Percentiles rank a stretch among this genome's conserved stretches.
Evolutionary conservation across 345 rosid species (phyloP).

Genomic region (Melaleuca quinquenervia): DNA sequence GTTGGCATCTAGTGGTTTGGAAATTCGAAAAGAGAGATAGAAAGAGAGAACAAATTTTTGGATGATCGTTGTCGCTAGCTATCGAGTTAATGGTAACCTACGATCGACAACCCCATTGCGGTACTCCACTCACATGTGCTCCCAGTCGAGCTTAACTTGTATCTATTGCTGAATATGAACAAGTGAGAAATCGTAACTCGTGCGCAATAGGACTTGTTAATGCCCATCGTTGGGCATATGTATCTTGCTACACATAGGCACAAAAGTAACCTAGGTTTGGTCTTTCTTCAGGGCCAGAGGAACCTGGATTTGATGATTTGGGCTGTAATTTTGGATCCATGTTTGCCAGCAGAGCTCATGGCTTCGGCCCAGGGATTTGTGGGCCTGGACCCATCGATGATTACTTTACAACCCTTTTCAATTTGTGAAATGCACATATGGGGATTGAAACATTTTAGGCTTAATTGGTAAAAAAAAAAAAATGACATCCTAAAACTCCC

Average conservation of each 20-base stretch:
- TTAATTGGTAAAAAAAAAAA: background rate
- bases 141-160: background rate
- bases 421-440: background rate
- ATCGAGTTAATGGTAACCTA: background rate
- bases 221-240: background rate
- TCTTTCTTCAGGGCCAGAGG: background rate
- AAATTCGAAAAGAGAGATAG: background rate
- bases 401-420: background rate
- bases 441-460: background rate
- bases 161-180: background rate
- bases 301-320: background rate
- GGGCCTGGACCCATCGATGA: background rate
- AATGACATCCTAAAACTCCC: background rate
- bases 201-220: background rate
- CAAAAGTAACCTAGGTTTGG: background rate
- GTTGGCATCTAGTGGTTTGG: background rate
- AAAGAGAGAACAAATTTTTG: background rate
- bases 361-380: background rate
- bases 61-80: background rate
- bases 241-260: background rate
- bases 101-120: background rate
- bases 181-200: background rate
- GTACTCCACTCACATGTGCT: background rate
- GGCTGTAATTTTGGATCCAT: background rate
- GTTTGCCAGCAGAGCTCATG: background rate